phyloP scores from a whole-genome alignment of 2,329 filamentous ascomycete genomes.

The Acrocalymma vagum region DNA sequence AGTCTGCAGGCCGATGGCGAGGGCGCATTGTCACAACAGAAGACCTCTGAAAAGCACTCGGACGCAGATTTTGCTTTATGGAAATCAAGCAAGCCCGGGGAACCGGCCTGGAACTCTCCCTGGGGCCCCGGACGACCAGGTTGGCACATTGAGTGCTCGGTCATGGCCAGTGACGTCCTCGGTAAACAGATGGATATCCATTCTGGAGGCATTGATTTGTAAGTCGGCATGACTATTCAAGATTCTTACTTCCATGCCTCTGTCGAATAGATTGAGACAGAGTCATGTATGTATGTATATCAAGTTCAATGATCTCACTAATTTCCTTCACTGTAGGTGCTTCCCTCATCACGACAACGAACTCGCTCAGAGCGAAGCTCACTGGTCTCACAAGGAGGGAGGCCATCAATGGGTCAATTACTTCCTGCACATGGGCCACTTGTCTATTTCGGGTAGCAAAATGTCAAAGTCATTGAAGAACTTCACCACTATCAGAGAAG shows the following conservation, averaged over 20 bases:
- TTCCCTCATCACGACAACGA: slow-evolving; percentile 84
- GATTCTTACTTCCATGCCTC: slow-evolving; percentile 93
- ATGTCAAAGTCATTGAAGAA: slow-evolving; percentile 98
- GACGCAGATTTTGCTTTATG: slow-evolving; percentile 89
- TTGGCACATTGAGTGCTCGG: slow-evolving; percentile 97
- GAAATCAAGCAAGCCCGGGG: slow-evolving; percentile 91
- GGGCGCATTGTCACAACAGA: slow-evolving; percentile 71
- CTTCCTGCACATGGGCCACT: slow-evolving; percentile 93
- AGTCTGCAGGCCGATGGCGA: slow-evolving; percentile 88
- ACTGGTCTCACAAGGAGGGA: slow-evolving; percentile 62
- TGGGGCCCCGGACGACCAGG: slow-evolving; percentile 91
- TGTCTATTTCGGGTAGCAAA: slow-evolving; percentile 88
- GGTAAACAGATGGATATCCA: slow-evolving; percentile 90
- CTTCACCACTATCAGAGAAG: slow-evolving; percentile 91
- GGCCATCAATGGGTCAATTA: slow-evolving; percentile 87
- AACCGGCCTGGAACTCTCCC: slow-evolving; percentile 86
- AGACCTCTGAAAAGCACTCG: slow-evolving; percentile 73
- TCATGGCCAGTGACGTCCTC: slow-evolving; percentile 91
- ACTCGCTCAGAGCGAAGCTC: slow-evolving; percentile 88
- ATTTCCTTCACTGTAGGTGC: too few species aligned
- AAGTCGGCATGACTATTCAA: too few species aligned
- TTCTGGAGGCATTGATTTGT: slow-evolving; percentile 89
- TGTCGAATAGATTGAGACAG: too few species aligned
- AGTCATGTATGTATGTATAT: too few species aligned
- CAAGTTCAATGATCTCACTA: too few species aligned